Base-by-base conservation (phyloP, 1,284 basidiomycete genomes). In the Ceratobasidium papillatum region DNA sequence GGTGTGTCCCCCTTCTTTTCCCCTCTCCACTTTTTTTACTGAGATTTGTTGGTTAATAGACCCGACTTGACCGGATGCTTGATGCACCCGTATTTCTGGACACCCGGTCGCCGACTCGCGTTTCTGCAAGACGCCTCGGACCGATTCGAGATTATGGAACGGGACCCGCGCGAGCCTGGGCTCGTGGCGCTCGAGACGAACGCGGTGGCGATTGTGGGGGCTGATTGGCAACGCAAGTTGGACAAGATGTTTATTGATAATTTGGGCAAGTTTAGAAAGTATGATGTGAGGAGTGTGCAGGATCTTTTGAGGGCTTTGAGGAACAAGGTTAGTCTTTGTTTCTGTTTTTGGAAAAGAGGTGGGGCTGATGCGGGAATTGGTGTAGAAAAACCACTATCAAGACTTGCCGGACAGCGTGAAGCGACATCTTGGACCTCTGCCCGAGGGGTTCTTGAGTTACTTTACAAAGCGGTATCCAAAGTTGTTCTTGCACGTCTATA, bases 121-220 rank as follows among this genome's bases (percentile, higher is more conserved):
- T 99, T 99, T 87, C 85, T 99, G 17, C 96, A 98, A 82, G 97
- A 99, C 78, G 94, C 95, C 0, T 98, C 95, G 0, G 97, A 99
- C 82, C 90, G 96, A 0, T 99, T 99, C 82, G 97, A 99, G 83
- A 96, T 96, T 80, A 97, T 99, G 94, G 94, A 92, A 78, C 88
- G 93, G 62, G 95, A 97, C 66, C 95, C 96, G 0, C 91, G 90
- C 62, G 94, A 98, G 69, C 85, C 88, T 0, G 87, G 90, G 68
- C 86, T 99, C 17, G 80, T 93, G 14, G 82, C 87, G 32, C 87
- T 99, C 34, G 98, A 99, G 83, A 87, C 83, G 0, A 86, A 86
- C 59, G 91, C 94, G 0, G 79, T 79, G 56, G 82, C 83, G 7
- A 90, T 97, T 54, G 91, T 98, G 3, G 94, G 94, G 25, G 84